Conservation (phyloP, 192 early-diverging fungal genomes). For the Backusella liffmaniae region DNA sequence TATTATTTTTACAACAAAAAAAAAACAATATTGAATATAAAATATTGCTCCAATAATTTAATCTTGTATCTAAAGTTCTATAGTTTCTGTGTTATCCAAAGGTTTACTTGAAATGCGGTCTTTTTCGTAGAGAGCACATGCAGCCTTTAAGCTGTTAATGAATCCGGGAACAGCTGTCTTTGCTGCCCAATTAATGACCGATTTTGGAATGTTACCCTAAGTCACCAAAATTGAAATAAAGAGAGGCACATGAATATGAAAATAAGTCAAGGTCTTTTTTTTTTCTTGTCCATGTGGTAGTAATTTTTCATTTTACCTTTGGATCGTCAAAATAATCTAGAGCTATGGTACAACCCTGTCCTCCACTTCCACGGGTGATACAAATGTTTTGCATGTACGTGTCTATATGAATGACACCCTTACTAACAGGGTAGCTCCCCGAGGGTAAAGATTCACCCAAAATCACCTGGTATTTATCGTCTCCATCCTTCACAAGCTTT, state of each 20-base stretch:
- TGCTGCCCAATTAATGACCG: constrained; percentile 42
- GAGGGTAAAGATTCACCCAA: constrained; percentile 27
- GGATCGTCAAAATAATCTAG: constrained; percentile 56
- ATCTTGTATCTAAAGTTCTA: background rate
- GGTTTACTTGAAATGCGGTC: background rate
- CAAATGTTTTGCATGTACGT: constrained; percentile 51
- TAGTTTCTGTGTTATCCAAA: background rate
- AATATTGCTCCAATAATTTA: background rate
- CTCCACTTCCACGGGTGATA: constrained; percentile 37
- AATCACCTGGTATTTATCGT: constrained; percentile 19
- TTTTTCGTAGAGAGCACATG: constrained; percentile 20
- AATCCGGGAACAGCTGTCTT: constrained; percentile 39
- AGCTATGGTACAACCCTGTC: constrained; percentile 42
- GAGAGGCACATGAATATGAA: background rate
- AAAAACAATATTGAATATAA: background rate
- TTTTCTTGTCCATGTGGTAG: background rate
- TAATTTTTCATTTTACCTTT: constrained; percentile 38
- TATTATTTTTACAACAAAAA: background rate
- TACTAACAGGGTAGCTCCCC: constrained; percentile 33
- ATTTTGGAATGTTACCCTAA: constrained; percentile 37
- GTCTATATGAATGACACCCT: constrained; percentile 45
- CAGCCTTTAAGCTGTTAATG: constrained; percentile 26
- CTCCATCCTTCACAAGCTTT: background rate
- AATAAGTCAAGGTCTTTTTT: background rate
- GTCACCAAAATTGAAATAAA: background rate